Evolutionary conservation across 208 protist genomes (phyloP), one percentile per base, ranked within the genome.

Genomic region (Leptomonas seymouri): DNA sequence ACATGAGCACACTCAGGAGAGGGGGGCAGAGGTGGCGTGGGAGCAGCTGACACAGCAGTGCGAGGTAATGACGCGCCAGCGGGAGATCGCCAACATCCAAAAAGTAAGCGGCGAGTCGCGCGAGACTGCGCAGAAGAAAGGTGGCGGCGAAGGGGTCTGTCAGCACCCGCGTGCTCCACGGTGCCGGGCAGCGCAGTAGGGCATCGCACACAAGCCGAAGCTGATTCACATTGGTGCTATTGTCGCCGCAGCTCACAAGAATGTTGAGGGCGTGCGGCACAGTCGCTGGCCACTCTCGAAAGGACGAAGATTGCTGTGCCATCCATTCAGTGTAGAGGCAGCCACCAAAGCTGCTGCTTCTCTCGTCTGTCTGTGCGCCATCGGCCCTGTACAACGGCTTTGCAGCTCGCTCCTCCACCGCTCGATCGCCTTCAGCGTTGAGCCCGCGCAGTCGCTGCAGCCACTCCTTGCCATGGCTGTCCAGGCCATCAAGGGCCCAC

Each of bases 61-160:
- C 75, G 18, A 88, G 23, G 72, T 90, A 88, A 41, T 74, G 75
- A 51, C 82, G 80, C 15, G 84, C 87, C 23, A 90, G 63, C n/a
- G 84, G 78, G 14, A 67, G 54, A 51, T 93, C 87, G 21, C 87
- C 82, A 23, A 64, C 72, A 18, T 75, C 62, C 41, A 88, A 60
- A 14, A 82, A 71, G 14, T 27, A 27, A 3, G 62, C 27, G 41
- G 76, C 61, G 21, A 88, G 66, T 41, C 51, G 56, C 0, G 64
- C 27, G 18, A 90, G 53, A 41, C 72, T 80, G 1, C 39, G 51
- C 31, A 87, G 67, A 16, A 86, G 14, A 27, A 88, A 73, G 30
- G 48, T 53, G 8, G 77, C 54, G 8, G 75, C 72, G 49, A 85
- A 76, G n/a, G 78, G 71, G 46, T 93, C 79, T 9, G 34, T 14